A percentile compares a stretch with the other conserved stretches of the same genome.
Evolutionary conservation across 495 filamentous ascomycete genomes (phyloP).

Genomic region (Xylaria cubensis): DNA sequence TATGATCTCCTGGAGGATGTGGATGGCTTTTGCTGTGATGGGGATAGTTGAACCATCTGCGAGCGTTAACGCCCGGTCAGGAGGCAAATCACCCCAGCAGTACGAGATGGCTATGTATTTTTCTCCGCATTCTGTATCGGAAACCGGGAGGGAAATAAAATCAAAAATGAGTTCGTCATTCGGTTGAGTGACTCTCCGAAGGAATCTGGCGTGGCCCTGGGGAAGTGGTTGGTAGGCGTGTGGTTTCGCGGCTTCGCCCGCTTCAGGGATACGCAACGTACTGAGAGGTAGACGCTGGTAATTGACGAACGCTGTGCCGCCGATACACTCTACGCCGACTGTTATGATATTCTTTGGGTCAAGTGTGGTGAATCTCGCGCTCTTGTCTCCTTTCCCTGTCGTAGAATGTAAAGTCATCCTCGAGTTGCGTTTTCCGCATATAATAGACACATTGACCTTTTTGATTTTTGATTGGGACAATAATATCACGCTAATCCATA

Average conservation of each 20-base stretch:
- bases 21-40: not conserved
- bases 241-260: not conserved
- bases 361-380: not conserved
- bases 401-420: not conserved
- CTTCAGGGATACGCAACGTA: not conserved
- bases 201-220: not conserved
- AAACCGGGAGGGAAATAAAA: not conserved
- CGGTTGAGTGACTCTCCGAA: not conserved
- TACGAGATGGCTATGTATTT: not conserved
- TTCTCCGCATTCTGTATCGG: not conserved
- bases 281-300: not conserved
- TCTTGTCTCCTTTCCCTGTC: not conserved
- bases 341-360: not conserved
- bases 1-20: not conserved
- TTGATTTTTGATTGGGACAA: not conserved
- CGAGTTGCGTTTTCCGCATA: not conserved
- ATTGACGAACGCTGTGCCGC: not conserved
- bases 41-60: not conserved
- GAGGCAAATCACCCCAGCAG: not conserved
- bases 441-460: not conserved
- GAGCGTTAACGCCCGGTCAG: not conserved
- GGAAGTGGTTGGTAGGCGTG: not conserved
- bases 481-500: not conserved
- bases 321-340: not conserved
- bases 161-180: not conserved